Evolutionary conservation across 768 basidiomycete species (phyloP).

Genomic region (Serendipita sp.): DNA sequence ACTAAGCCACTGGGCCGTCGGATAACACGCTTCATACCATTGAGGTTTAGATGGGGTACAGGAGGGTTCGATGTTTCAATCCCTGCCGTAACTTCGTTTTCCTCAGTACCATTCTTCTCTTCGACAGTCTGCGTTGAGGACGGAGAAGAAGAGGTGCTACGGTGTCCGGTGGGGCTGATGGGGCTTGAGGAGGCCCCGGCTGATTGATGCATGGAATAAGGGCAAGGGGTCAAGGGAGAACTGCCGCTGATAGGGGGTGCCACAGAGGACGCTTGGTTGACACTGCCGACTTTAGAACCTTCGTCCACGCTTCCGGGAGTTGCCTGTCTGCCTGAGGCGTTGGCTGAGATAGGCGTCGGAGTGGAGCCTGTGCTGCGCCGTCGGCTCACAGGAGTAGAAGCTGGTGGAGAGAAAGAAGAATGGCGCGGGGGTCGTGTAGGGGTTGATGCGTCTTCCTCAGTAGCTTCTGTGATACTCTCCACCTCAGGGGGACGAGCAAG

Average conservation of each 20-base stretch:
- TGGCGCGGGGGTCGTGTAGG: background rate
- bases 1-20: background rate
- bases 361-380: background rate
- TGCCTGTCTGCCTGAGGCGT: background rate
- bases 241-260: background rate
- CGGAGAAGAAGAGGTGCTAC: background rate
- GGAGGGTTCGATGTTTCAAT: background rate
- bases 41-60: background rate
- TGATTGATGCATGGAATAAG: background rate
- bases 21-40: background rate
- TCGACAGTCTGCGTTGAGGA: background rate
- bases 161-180: background rate
- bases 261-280: background rate
- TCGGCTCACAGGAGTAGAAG: background rate
- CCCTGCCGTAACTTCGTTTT: background rate
- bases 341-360: background rate
- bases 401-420: background rate
- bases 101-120: background rate
- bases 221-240: background rate
- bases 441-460: background rate
- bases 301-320: background rate
- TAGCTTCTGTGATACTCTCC: slow-evolving; percentile 6
- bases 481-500: background rate
- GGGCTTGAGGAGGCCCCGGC: background rate
- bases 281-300: background rate